Percentiles rank a stretch among this genome's conserved stretches.
Conservation (phyloP, 164 flowering plant species). For the Platanus orientalis region DNA sequence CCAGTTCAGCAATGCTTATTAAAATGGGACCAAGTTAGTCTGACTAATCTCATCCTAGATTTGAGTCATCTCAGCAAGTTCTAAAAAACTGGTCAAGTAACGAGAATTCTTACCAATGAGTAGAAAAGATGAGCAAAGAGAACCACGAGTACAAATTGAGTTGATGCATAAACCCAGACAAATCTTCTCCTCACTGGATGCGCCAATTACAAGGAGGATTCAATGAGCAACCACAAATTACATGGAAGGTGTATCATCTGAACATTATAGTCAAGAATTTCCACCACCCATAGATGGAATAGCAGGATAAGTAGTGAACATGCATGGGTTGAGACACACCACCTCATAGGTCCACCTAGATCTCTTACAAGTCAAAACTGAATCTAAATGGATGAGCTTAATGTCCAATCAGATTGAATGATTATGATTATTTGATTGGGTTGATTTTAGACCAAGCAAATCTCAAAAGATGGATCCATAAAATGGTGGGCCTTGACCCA, state of each 20-base stretch:
- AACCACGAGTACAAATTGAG: conserved; percentile 82
- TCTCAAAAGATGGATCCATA: not conserved
- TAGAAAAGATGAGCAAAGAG: conserved; percentile 85
- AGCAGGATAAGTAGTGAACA: not conserved
- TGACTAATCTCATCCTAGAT: too few relatives aligned
- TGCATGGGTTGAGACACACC: not conserved
- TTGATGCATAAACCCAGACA: conserved; percentile 81
- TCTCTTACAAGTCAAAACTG: conserved; percentile 3
- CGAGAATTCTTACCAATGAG: conserved; percentile 54
- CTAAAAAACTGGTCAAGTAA: too few relatives aligned
- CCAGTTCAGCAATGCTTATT: not conserved
- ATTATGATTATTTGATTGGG: too few relatives aligned
- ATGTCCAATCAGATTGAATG: too few relatives aligned
- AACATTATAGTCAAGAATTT: not conserved
- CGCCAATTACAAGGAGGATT: conserved; percentile 1
- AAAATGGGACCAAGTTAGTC: too few relatives aligned
- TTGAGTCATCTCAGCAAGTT: too few relatives aligned
- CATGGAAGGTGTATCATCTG: not conserved
- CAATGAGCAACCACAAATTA: not conserved
- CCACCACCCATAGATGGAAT: not conserved
- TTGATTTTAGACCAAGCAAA: not conserved
- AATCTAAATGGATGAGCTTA: not conserved
- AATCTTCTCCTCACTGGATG: conserved; percentile 61
- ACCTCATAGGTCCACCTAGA: not conserved
- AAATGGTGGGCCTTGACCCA: not conserved